A percentile compares a stretch with the other conserved stretches of the same genome.
These are phyloP conservation scores for Geoglossum glabrum DNA, from an alignment of 495 filamentous ascomycete species.

Conservation along the genomic window DNA sequence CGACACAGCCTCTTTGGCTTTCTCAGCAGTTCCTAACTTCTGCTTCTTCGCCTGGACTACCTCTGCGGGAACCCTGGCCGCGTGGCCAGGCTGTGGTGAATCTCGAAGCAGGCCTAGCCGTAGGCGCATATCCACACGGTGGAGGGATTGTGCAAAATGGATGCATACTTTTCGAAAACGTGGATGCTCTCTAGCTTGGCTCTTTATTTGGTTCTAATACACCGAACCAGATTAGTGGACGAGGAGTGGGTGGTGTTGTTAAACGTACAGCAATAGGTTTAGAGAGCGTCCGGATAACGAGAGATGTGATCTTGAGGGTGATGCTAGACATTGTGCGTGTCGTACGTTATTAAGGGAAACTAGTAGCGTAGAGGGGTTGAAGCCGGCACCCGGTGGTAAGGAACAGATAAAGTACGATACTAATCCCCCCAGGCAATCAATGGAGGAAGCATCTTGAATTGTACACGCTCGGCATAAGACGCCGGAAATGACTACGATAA, in stretches of 20 bases:
- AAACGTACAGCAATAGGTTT: constrained; percentile 48
- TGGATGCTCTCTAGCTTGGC: constrained; percentile 85
- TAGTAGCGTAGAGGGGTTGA: neutral
- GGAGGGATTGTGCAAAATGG: constrained; percentile 63
- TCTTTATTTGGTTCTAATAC: constrained; percentile 72
- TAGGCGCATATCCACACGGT: constrained; percentile 85
- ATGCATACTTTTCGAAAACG: constrained; percentile 60
- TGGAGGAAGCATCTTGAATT: neutral
- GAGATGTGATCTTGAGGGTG: constrained; percentile 47
- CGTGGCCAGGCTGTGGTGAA: constrained; percentile 31
- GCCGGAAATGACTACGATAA: neutral
- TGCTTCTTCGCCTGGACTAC: constrained; percentile 25
- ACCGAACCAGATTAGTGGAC: neutral
- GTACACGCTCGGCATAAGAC: neutral
- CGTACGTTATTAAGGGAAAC: neutral
- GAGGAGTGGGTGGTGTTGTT: neutral
- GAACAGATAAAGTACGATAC: too few species aligned
- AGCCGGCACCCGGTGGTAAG: too few species aligned
- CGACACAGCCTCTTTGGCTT: constrained; percentile 31
- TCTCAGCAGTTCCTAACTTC: constrained; percentile 56
- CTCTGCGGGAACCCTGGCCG: constrained; percentile 15
- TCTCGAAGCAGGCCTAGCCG: constrained; percentile 73
- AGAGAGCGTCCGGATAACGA: constrained; percentile 46
- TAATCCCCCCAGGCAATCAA: neutral
- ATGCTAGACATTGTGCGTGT: constrained; percentile 31